Percentiles rank a stretch among this genome's conserved stretches.
Evolutionary conservation across 257 asterid genomes (phyloP).

Genomic region (Striga asiatica): DNA sequence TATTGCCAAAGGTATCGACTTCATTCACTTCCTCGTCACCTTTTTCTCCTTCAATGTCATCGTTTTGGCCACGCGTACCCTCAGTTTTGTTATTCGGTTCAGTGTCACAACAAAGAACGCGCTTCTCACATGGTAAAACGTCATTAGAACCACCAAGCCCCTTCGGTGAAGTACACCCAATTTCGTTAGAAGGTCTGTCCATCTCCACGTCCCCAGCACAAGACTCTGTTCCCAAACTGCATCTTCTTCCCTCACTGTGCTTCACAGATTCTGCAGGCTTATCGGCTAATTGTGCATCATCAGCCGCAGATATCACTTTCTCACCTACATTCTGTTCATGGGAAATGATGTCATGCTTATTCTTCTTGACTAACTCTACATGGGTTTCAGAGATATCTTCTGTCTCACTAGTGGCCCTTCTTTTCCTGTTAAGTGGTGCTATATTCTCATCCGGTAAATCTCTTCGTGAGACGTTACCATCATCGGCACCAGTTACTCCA

Average conservation of each 20-base stretch:
- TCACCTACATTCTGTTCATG: conserved; percentile 6
- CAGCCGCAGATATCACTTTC: conserved; percentile 7
- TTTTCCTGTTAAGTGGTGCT: conserved; percentile 24
- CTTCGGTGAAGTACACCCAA: conserved; percentile 14
- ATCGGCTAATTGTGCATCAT: conserved; percentile 1
- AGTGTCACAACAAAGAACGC: conserved; percentile 12
- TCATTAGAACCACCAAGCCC: conserved; percentile 19
- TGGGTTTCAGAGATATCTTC: conserved; percentile 19
- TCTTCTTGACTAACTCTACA: conserved; percentile 26
- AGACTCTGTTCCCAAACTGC: conserved; percentile 17
- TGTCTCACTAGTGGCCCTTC: conserved; percentile 17
- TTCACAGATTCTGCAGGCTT: conserved; percentile 14
- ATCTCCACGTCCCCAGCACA: conserved; percentile 5
- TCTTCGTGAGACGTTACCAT: conserved; percentile 14
- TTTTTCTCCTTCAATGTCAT: no score
- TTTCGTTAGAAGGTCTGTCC: conserved; percentile 12
- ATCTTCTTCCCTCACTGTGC: conserved; percentile 14
- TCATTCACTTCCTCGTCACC: conserved; percentile 20
- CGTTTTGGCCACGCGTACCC: no score
- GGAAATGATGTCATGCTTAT: conserved; percentile 25
- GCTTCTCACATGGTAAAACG: conserved; percentile 14
- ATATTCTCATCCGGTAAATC: conserved; percentile 22
- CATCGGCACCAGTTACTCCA: conserved; percentile 5
- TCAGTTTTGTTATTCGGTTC: conserved; percentile 7
- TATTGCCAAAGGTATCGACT: conserved; percentile 22